Evolutionary conservation across 2,329 filamentous ascomycete genomes (phyloP), one percentile per base, ranked within the genome.

Genomic region (Zymoseptoria passerinii): DNA sequence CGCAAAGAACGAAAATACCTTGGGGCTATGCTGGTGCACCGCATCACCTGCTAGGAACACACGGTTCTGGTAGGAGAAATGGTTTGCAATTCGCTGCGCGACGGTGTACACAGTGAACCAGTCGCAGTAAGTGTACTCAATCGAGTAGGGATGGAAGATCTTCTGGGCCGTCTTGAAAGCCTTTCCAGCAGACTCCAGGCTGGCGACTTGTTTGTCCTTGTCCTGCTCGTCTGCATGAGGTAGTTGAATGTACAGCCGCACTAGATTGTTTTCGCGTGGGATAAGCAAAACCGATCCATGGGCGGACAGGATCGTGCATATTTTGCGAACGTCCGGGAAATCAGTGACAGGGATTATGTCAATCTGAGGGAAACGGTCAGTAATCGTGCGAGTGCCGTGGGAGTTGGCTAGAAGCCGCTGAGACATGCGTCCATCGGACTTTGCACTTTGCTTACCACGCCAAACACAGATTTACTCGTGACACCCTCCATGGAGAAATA

Each of bases 201-300:
- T 87, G 86, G 73, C 88, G 81, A 61, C 80, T 75, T 55, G 77
- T 75, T 84, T 82, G 57, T 83, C 74, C 19, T 74, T 74, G 27
- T 40, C 69, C 65, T 71, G 74, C 60, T 61, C 76, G 72, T 69
- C 79, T 73, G 60, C 54, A 4, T 61, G 57, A 13, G 60, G 58
- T 16, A 69, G 57, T 51, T 67, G 64, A 8, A 68, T 61, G 49
- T 68, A 69, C 5, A 70, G 58, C 2, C 68, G 56, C 1, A 66
- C 63, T 1, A 69, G 48, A 8, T 62, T 55, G 5, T 57, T 48
- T 35, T 89, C 87, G 20, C 87, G 80, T 0, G 87, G 87, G 60
- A 91, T 90, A 1, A 90, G 83, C 86, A 91, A 89, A 66, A 90
- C 83, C 8, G 85, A 88, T 1, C 87, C 87, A 55, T 84, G 76